phyloP scores from a whole-genome alignment of 202 grass and related monocot genomes.

The Saccharum hybrid region DNA sequence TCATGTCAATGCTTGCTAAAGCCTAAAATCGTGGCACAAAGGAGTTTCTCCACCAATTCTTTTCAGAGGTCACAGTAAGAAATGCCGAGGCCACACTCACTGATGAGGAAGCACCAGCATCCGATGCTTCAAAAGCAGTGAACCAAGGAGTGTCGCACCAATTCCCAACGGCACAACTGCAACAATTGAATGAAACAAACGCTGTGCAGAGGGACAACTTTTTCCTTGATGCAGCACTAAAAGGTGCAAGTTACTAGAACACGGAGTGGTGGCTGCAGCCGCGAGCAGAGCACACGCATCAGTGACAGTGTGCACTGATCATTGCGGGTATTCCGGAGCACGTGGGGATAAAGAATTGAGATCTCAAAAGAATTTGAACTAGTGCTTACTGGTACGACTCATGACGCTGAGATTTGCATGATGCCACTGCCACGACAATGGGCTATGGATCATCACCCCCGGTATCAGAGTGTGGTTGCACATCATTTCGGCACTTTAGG shows the following conservation, averaged over 20 bases:
- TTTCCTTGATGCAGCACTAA: not conserved
- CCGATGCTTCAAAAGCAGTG: slow-evolving; percentile 15
- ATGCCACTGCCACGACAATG: not conserved
- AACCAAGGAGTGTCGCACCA: slow-evolving; percentile 25
- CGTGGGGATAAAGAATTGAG: not conserved
- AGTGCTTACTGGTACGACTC: not conserved
- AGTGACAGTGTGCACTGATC: slow-evolving; percentile 5
- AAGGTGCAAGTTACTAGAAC: not conserved
- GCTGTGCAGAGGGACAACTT: slow-evolving; percentile 9
- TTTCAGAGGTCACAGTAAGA: not conserved
- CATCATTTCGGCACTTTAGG: slow-evolving; percentile 10
- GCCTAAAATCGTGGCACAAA: not conserved
- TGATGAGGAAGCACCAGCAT: slow-evolving; percentile 18
- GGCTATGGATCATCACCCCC: no score
- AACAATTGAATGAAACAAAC: not conserved
- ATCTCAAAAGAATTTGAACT: not conserved
- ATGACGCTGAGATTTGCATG: slow-evolving; percentile 20
- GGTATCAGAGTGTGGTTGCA: not conserved
- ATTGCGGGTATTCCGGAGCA: not conserved
- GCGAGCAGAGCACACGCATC: not conserved
- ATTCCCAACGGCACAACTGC: not conserved
- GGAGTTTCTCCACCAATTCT: no score
- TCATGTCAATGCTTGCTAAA: not conserved
- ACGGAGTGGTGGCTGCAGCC: not conserved
- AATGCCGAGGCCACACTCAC: not conserved